Conservation (phyloP, 2,329 filamentous ascomycete genomes). For the Ploettnerulaceae sp. region DNA sequence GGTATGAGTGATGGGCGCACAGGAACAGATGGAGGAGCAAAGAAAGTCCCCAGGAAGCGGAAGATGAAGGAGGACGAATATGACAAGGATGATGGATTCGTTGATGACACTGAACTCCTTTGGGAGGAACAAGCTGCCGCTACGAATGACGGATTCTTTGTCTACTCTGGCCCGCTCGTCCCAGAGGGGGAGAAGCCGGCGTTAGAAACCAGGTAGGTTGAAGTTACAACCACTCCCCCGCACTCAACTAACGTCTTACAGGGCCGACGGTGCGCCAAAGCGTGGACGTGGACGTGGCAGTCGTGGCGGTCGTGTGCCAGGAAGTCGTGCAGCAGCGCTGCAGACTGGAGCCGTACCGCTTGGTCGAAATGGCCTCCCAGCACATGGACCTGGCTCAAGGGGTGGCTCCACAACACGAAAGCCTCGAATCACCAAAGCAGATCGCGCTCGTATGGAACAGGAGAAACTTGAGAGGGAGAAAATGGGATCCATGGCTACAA, state of each 20-base stretch:
- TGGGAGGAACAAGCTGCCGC: constrained; percentile 96
- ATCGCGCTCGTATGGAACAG: constrained; percentile 73
- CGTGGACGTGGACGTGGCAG: constrained; percentile 44
- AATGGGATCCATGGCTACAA: constrained; percentile 30
- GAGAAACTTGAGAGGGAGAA: constrained; percentile 73
- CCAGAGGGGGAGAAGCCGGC: constrained; percentile 76
- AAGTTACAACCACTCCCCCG: constrained; percentile 3
- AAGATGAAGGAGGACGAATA: constrained; percentile 79
- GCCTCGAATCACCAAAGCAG: constrained; percentile 79
- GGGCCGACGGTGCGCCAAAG: constrained; percentile 68
- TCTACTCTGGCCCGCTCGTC: constrained; percentile 89
- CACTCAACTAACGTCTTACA: constrained; percentile 40
- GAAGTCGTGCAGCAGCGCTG: constrained; percentile 40
- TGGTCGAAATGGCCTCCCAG: constrained; percentile 40
- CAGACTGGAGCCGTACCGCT: constrained; percentile 34
- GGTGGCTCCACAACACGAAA: constrained; percentile 72
- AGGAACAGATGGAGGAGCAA: constrained; percentile 55
- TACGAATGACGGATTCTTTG: constrained; percentile 94
- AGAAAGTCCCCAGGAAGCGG: constrained; percentile 66
- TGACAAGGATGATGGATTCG: constrained; percentile 76
- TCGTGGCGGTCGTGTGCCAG: constrained; percentile 52
- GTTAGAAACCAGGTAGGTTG: constrained; percentile 43
- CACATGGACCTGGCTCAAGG: constrained; percentile 60
- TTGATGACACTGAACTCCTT: constrained; percentile 88
- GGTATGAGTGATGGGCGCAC: constrained; percentile 56